phyloP scores from a whole-genome alignment of 2,329 filamentous ascomycete genomes.

The Fusarium sp. region DNA sequence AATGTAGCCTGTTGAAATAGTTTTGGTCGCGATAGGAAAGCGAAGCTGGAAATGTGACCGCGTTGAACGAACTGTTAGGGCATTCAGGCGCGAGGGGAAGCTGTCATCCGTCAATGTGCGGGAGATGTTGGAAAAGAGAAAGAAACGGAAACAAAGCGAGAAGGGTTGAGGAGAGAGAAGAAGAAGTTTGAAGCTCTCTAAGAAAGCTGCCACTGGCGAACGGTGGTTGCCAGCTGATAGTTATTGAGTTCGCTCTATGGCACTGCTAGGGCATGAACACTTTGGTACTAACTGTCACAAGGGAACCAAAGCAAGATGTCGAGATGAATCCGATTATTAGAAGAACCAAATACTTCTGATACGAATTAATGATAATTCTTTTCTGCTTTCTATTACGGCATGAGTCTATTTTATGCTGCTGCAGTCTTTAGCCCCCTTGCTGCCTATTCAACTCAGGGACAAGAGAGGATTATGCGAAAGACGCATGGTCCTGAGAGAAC shows the following conservation, averaged over 20 bases:
- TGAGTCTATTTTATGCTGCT: too few species aligned
- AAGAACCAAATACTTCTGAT: too few species aligned
- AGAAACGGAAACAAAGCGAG: not conserved
- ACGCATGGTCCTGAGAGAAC: too few species aligned
- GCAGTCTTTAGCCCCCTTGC: too few species aligned
- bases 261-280: not conserved
- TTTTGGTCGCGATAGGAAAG: not conserved
- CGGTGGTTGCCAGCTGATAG: slow-evolving; percentile 27
- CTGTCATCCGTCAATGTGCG: not conserved
- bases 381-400: too few species aligned
- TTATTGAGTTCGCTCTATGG: not conserved
- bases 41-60: not conserved
- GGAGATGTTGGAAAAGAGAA: not conserved
- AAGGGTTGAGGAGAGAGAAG: not conserved
- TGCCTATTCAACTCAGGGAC: too few species aligned
- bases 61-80: not conserved
- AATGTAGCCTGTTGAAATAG: not conserved
- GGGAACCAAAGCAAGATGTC: too few species aligned
- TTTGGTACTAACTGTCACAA: too few species aligned
- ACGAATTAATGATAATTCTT: too few species aligned
- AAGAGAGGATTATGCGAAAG: too few species aligned
- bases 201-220: slow-evolving; percentile 6
- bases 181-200: not conserved
- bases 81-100: not conserved
- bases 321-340: too few species aligned